phyloP scores from a whole-genome alignment of 1,139 yeast genomes.

The Sugiyamaella grinbergsii region DNA sequence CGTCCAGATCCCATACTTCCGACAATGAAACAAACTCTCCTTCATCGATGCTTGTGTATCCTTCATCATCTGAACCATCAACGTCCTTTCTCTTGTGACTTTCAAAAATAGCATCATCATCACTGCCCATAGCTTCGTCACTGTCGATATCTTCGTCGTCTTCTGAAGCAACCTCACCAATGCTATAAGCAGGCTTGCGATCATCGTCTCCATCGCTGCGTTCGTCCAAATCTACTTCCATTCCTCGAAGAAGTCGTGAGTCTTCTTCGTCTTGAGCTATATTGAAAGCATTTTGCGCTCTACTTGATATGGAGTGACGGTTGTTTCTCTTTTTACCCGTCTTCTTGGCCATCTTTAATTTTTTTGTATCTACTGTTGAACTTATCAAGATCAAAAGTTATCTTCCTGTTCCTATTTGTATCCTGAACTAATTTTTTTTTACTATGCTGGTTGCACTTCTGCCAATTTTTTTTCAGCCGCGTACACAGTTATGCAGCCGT shows the following conservation, averaged over 20 bases:
- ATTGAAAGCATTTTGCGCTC: conserved; percentile 52
- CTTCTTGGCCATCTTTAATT: conserved; percentile 16
- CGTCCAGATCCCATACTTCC: conserved; percentile 88
- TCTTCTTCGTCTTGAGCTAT: conserved; percentile 43
- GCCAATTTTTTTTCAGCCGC: conserved; percentile 6
- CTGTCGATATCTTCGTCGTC: conserved; percentile 51
- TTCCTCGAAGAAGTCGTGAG: conserved; percentile 35
- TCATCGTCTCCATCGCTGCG: conserved; percentile 39
- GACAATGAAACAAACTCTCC: conserved; percentile 72
- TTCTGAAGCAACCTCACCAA: conserved; percentile 39
- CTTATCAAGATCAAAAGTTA: no score
- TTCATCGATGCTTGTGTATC: conserved; percentile 62
- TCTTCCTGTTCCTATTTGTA: no score
- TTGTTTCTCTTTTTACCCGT: conserved; percentile 23
- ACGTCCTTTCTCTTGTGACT: conserved; percentile 29
- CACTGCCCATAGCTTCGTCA: conserved; percentile 46
- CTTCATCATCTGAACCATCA: conserved; percentile 43
- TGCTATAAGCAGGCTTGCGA: conserved; percentile 35
- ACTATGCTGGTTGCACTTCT: background rate
- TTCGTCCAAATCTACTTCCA: conserved; percentile 39
- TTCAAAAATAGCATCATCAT: conserved; percentile 37
- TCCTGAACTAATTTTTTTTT: conserved; percentile 10
- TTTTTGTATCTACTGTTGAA: background rate
- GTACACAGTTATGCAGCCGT: conserved; percentile 6
- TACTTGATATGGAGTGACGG: conserved; percentile 21